A percentile compares a stretch with the other conserved stretches of the same genome.
Conservation (phyloP, 306 rosid genomes). For the Ormosia emarginata region DNA sequence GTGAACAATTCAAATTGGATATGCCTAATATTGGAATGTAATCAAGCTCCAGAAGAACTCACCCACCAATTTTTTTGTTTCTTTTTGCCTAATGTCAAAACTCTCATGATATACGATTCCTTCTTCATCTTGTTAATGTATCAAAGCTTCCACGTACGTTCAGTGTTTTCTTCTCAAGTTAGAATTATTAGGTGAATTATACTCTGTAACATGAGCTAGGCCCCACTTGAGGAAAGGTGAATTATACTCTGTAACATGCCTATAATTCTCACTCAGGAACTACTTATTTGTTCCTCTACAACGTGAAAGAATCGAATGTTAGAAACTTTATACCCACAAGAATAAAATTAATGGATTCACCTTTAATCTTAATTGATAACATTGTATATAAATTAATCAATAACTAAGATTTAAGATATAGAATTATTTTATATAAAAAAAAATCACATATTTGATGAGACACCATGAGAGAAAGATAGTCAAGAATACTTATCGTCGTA, state of each 20-base stretch:
- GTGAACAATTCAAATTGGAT: slow-evolving; percentile 19
- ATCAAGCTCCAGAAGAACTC: slow-evolving; percentile 20
- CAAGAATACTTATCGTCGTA: no score
- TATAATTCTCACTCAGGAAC: slow-evolving; percentile 8
- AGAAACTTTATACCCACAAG: no score
- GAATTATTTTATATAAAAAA: no score
- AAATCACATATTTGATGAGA: no score
- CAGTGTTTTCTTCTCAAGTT: background rate
- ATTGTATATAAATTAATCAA: no score
- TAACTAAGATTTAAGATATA: no score
- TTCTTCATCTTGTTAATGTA: background rate
- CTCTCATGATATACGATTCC: background rate
- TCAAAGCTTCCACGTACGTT: background rate
- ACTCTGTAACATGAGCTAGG: slow-evolving; percentile 16
- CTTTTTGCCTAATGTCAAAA: slow-evolving; percentile 25
- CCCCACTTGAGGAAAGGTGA: slow-evolving; percentile 24
- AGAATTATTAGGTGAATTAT: slow-evolving; percentile 15
- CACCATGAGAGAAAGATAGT: no score
- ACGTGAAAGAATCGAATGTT: background rate
- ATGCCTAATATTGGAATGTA: slow-evolving; percentile 3
- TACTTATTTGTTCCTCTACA: background rate
- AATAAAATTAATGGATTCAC: no score
- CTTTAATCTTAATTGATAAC: no score
- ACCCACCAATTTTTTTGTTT: background rate
- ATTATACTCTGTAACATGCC: slow-evolving; percentile 20